Percentiles rank a stretch among this genome's conserved stretches.
Conservation (phyloP, 1,284 basidiomycete genomes). For the Ustilago lituana region DNA sequence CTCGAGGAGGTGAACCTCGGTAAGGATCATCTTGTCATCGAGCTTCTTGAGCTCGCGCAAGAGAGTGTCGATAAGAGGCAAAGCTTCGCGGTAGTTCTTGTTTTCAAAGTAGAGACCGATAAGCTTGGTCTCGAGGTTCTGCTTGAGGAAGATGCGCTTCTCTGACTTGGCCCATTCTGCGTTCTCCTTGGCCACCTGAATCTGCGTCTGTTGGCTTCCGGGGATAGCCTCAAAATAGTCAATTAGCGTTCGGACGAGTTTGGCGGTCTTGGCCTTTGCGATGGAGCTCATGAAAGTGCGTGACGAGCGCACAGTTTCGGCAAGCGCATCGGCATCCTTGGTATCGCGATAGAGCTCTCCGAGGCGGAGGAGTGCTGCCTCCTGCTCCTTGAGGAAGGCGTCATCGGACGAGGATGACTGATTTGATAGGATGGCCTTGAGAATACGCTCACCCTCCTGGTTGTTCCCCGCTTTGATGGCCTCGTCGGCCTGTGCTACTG, state of each 20-base stretch:
- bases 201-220: slow-evolving; percentile 81
- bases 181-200: slow-evolving; percentile 85
- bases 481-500: slow-evolving; percentile 59
- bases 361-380: slow-evolving; percentile 84
- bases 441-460: slow-evolving; percentile 55
- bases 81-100: slow-evolving; percentile 80
- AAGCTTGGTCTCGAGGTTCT: slow-evolving; percentile 90
- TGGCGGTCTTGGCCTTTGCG: slow-evolving; percentile 97
- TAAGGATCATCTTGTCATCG: slow-evolving; percentile 97
- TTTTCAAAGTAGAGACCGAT: slow-evolving; percentile 83
- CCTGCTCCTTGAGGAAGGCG: slow-evolving; percentile 80
- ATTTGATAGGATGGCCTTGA: slow-evolving; percentile 56
- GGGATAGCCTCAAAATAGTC: slow-evolving; percentile 85
- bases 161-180: slow-evolving; percentile 91
- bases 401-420: slow-evolving; percentile 69
- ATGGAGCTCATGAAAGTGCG: slow-evolving; percentile 91
- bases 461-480: slow-evolving; percentile 56
- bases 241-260: slow-evolving; percentile 85
- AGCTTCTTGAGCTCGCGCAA: slow-evolving; percentile 89
- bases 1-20: slow-evolving; percentile 94
- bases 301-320: slow-evolving; percentile 85
- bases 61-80: slow-evolving; percentile 83
- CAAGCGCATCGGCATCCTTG: slow-evolving; percentile 83
- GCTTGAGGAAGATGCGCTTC: slow-evolving; percentile 94
- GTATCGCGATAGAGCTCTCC: slow-evolving; percentile 88